Conservation (phyloP, 2,329 filamentous ascomycete genomes). For the Claviceps capensis region DNA sequence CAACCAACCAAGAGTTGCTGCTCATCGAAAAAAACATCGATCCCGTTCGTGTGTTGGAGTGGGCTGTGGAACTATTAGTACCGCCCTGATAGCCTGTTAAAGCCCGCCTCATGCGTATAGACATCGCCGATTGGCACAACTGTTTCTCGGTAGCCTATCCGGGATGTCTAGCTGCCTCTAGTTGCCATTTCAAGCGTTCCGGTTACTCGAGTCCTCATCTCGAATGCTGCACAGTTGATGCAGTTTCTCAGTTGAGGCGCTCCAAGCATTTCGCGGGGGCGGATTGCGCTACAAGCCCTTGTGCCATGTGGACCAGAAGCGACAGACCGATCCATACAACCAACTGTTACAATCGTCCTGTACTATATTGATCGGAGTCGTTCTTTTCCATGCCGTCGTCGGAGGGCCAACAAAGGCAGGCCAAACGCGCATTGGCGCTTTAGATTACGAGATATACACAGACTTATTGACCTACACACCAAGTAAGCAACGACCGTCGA, state of each 20-base stretch:
- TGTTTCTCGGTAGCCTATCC: slow-evolving; percentile 5
- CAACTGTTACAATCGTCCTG: no score
- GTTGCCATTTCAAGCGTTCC: slow-evolving; percentile 2
- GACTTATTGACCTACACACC: no score
- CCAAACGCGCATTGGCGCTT: neutral
- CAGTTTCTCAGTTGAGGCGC: slow-evolving; percentile 5
- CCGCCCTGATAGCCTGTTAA: neutral
- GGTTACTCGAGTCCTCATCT: slow-evolving; percentile 3
- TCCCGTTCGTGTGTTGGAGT: neutral
- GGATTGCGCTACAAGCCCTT: neutral
- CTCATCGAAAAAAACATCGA: neutral
- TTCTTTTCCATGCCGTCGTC: neutral
- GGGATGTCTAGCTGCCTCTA: slow-evolving; percentile 1
- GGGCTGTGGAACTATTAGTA: neutral
- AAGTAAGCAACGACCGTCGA: no score
- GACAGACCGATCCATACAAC: neutral
- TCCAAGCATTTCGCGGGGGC: neutral
- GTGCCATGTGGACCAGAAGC: neutral
- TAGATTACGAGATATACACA: neutral
- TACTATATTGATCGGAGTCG: no score
- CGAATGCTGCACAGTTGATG: slow-evolving; percentile 2
- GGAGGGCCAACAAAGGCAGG: neutral
- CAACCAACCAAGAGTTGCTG: neutral
- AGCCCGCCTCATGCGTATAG: neutral
- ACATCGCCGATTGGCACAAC: slow-evolving; percentile 1